Base-by-base conservation (phyloP, 2,329 filamentous ascomycete species). In the Fusarium anthophilum region DNA sequence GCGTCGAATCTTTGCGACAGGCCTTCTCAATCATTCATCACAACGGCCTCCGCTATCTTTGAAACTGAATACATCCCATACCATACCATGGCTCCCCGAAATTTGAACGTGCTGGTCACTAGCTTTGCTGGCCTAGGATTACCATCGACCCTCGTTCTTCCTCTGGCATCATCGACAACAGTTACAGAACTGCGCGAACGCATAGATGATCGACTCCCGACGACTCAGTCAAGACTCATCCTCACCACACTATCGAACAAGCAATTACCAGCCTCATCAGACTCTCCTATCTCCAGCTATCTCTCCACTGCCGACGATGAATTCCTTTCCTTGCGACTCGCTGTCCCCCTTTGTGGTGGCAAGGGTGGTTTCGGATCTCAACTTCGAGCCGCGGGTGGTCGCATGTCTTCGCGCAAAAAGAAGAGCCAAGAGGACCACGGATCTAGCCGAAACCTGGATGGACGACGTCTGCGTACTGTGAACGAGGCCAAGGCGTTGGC, bases 291-390 rank as follows among this genome's bases (percentile, higher is more conserved):
- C 35, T 89, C 89, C 17, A 86, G 87, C 18, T 88, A 95, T 26
- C 87, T 96, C 43, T 84, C 87, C 8, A 80, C 82, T 39, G 76
- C 79, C 10, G 72, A 88, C 60, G 90, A 93, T 85, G 90, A 91
- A 39, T 92, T 98, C 75, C 87, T 99, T 22, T 92, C 95, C 0
- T 88, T 99, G 8, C 94, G 95, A 61, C 90, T 99, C 37, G 92
- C 91, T 12, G 87, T 92, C 4, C 93, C 93, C 11, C 85, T 98
- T 44, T 93, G 92, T 77, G 96, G 97, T 85, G 97, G 97, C 81
- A 99, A 99, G 81, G 96, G 96, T 83, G 96, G 96, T 79, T 99
- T 99, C 81, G 96, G 96, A 61, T 98, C 96, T 4, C 97, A 99
- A 82, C 91, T 99, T 43, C 94, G 97, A 80, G 96, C 97, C 1